Evolutionary conservation across 1,284 basidiomycete genomes (phyloP).

Genomic region (Ustilago bromivora): DNA sequence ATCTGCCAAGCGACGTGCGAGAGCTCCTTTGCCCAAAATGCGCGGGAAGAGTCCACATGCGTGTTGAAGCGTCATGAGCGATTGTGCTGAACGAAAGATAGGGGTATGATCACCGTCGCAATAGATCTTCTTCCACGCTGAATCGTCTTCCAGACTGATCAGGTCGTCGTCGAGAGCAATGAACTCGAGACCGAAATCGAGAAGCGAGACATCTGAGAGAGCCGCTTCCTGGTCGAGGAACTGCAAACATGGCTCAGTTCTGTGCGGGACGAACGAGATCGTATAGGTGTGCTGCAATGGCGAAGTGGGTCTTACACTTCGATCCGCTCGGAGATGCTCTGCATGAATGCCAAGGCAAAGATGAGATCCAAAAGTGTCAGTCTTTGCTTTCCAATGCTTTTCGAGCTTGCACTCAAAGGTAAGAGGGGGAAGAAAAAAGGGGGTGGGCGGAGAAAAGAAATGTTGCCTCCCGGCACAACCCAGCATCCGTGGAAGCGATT

Average conservation of each 20-base stretch:
- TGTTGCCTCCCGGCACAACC: conserved; percentile 59
- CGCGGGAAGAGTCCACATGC: conserved; percentile 91
- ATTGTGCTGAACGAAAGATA: conserved; percentile 88
- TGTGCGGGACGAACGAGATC: conserved; percentile 87
- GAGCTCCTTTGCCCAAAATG: conserved; percentile 92
- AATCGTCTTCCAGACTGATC: conserved; percentile 62
- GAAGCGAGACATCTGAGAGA: conserved; percentile 47
- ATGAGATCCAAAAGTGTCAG: conserved; percentile 10
- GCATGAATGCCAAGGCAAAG: conserved; percentile 9
- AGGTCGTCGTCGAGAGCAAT: conserved; percentile 88
- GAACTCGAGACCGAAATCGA: conserved; percentile 88
- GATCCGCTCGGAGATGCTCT: conserved; percentile 81
- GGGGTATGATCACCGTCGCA: conserved; percentile 94
- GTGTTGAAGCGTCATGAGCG: conserved; percentile 85
- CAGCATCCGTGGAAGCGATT: conserved; percentile 38
- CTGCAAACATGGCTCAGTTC: conserved; percentile 79
- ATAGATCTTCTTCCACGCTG: conserved; percentile 52
- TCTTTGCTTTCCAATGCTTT: background rate
- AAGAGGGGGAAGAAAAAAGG: conserved; percentile 4
- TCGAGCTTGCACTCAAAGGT: background rate
- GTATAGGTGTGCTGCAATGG: conserved; percentile 81
- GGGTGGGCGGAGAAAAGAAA: conserved; percentile 10
- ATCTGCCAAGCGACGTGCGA: conserved; percentile 79
- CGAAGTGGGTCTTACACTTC: conserved; percentile 45
- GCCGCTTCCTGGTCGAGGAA: conserved; percentile 50